A percentile compares a stretch with the other conserved stretches of the same genome.
phyloP scores from a whole-genome alignment of 1,284 basidiomycete species.

The Apiotrichum siamense region DNA sequence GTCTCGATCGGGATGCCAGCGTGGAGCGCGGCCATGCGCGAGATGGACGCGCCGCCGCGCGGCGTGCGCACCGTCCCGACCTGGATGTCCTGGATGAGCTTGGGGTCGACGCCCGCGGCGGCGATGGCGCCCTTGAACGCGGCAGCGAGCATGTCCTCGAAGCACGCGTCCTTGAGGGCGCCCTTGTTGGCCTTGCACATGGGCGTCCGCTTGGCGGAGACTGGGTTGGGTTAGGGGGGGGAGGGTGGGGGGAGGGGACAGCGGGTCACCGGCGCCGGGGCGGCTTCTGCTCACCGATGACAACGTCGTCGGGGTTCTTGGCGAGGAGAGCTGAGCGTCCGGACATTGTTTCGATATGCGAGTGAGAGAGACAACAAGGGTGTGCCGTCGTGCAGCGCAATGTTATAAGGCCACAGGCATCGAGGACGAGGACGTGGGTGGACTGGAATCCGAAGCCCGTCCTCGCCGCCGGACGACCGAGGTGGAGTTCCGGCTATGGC shows the following conservation, averaged over 20 bases:
- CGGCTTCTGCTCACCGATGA: conserved; percentile 9
- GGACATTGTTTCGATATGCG: conserved; percentile 2
- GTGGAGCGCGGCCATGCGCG: conserved; percentile 15
- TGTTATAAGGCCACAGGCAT: too few relatives aligned
- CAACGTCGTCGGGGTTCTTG: conserved; percentile 21
- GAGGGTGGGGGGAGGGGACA: not conserved
- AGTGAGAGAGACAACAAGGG: not conserved
- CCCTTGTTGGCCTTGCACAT: conserved; percentile 66
- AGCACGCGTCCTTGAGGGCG: conserved; percentile 79
- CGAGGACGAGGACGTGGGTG: too few relatives aligned
- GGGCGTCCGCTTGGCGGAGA: conserved; percentile 18
- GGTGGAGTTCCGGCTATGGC: too few relatives aligned
- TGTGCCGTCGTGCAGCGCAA: too few relatives aligned
- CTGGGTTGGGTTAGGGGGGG: not conserved
- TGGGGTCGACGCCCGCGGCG: conserved; percentile 62
- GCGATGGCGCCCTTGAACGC: conserved; percentile 51
- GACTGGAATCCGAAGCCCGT: too few relatives aligned
- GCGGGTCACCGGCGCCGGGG: too few relatives aligned
- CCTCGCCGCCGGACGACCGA: too few relatives aligned
- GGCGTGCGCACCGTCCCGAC: conserved; percentile 19
- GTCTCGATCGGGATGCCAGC: conserved; percentile 36
- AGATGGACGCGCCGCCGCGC: conserved; percentile 44
- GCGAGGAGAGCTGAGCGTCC: conserved; percentile 8
- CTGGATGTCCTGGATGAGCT: conserved; percentile 70
- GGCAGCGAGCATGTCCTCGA: conserved; percentile 74